phyloP scores from a whole-genome alignment of 805 yeast species.

The Nakazawaea wickerhamii region DNA sequence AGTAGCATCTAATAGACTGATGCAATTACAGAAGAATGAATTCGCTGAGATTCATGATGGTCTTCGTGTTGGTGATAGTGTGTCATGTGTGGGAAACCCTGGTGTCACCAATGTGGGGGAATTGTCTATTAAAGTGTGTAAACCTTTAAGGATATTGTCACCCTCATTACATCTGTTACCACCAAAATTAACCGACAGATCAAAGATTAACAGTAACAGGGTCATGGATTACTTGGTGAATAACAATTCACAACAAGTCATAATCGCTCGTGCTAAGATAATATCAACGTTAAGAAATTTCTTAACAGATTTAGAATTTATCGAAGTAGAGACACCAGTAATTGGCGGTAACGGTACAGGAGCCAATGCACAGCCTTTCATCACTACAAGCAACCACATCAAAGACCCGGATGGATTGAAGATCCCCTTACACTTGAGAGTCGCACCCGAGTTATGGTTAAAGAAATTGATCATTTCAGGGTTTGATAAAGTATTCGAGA shows the following conservation, averaged over 20 bases:
- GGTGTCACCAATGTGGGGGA: constrained; percentile 77
- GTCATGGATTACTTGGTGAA: constrained; percentile 72
- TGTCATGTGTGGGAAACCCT: constrained; percentile 64
- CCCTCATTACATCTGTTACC: constrained; percentile 74
- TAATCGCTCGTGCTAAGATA: constrained; percentile 49
- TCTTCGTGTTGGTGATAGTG: constrained; percentile 67
- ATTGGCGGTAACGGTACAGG: constrained; percentile 66
- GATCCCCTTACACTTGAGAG: constrained; percentile 55
- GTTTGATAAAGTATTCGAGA: constrained; percentile 79
- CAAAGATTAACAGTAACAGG: constrained; percentile 58
- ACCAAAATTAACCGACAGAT: constrained; percentile 47
- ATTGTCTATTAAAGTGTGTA: constrained; percentile 55
- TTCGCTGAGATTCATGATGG: constrained; percentile 34
- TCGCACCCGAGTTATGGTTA: constrained; percentile 95
- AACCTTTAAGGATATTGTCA: constrained; percentile 48
- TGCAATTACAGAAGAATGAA: constrained; percentile 35
- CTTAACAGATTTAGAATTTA: constrained; percentile 48
- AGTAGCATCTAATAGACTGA: constrained; percentile 48
- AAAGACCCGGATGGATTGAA: constrained; percentile 22
- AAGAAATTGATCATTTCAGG: constrained; percentile 81
- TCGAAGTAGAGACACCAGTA: constrained; percentile 89
- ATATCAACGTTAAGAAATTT: constrained; percentile 52
- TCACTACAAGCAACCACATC: constrained; percentile 38
- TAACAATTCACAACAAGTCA: constrained; percentile 38
- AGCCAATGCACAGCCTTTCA: constrained; percentile 88